Percentiles rank a stretch among this genome's conserved stretches.
phyloP scores from a whole-genome alignment of 164 flowering plant genomes.

The Magnolia officinalis region DNA sequence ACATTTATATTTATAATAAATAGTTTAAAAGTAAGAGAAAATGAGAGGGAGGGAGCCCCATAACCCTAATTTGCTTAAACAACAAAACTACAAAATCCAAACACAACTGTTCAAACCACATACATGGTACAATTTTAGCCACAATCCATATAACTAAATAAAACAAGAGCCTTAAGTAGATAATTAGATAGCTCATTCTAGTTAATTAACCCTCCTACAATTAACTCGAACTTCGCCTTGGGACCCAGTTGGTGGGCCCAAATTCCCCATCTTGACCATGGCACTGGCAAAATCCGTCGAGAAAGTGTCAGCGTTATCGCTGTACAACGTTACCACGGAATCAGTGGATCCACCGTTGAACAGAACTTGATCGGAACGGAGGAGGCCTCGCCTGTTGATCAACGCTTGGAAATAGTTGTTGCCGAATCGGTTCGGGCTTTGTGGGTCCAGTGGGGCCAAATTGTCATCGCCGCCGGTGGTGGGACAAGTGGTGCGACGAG shows the following conservation, averaged over 20 bases:
- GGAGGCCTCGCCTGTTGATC: neutral
- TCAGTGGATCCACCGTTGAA: neutral
- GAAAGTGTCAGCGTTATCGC: neutral
- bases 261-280: conserved; percentile 1
- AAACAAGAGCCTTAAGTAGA: neutral
- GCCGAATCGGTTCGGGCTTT: neutral
- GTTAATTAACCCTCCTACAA: neutral
- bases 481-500: neutral
- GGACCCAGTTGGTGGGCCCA: neutral
- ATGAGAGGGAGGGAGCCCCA: no score
- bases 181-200: neutral
- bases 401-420: neutral
- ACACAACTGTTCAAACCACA: no score
- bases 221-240: neutral
- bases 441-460: neutral
- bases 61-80: neutral
- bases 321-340: neutral
- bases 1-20: no score
- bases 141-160: no score
- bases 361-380: neutral
- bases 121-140: no score
- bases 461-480: neutral
- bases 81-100: neutral
- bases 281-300: neutral
- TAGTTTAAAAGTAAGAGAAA: neutral